Evolutionary conservation across 2,329 filamentous ascomycete genomes (phyloP).

Genomic region (Aspergillus sp.): DNA sequence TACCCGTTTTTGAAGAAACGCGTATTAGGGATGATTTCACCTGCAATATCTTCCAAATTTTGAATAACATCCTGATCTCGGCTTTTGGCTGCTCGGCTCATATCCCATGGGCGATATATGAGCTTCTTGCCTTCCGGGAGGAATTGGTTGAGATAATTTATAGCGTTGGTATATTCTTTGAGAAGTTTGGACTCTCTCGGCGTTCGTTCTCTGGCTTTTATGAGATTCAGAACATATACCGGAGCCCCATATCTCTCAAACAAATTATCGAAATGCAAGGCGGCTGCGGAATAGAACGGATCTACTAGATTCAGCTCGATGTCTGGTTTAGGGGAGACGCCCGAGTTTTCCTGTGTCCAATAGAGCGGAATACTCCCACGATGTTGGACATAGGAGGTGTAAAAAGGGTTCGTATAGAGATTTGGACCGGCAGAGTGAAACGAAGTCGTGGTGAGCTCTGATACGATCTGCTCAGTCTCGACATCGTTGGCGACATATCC

Average conservation of each 20-base stretch:
- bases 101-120: slow-evolving; percentile 93
- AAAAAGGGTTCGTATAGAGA: slow-evolving; percentile 82
- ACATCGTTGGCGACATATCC: slow-evolving; percentile 98
- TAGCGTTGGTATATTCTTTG: slow-evolving; percentile 78
- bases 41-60: slow-evolving; percentile 82
- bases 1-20: slow-evolving; percentile 95
- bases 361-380: slow-evolving; percentile 93
- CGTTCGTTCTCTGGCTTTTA: slow-evolving; percentile 82
- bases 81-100: slow-evolving; percentile 91
- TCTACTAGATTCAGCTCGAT: slow-evolving; percentile 95
- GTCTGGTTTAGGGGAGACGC: slow-evolving; percentile 91
- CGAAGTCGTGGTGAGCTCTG: slow-evolving; percentile 87
- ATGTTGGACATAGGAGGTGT: slow-evolving; percentile 95
- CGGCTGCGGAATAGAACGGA: slow-evolving; percentile 90
- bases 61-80: slow-evolving; percentile 92
- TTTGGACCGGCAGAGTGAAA: slow-evolving; percentile 87
- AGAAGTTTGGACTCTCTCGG: slow-evolving; percentile 89
- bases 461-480: slow-evolving; percentile 97
- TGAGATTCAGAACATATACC: slow-evolving; percentile 84
- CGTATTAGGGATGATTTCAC: slow-evolving; percentile 77
- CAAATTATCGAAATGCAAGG: slow-evolving; percentile 89
- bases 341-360: slow-evolving; percentile 95
- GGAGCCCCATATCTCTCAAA: slow-evolving; percentile 92
- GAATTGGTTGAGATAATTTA: slow-evolving; percentile 92
- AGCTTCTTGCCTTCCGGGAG: slow-evolving; percentile 80